Conservation (phyloP, 2,329 filamentous ascomycete species). For the Zasmidium angulare region DNA sequence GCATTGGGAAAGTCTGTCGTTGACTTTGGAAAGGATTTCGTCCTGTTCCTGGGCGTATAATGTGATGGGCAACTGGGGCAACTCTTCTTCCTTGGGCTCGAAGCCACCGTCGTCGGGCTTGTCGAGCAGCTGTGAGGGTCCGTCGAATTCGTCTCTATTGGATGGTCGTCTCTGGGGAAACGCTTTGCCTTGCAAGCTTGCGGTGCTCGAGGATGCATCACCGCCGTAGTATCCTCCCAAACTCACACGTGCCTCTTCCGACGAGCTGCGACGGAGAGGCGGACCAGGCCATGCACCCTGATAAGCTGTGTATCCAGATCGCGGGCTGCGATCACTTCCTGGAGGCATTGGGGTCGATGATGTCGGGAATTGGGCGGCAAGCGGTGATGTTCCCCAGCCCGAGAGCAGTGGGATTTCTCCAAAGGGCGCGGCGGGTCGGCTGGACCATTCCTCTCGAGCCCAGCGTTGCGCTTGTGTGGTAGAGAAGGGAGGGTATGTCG, state of each 20-base stretch:
- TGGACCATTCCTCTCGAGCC: slow-evolving; percentile 30
- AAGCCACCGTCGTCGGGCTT: slow-evolving; percentile 69
- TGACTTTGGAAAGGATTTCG: slow-evolving; percentile 74
- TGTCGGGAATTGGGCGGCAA: slow-evolving; percentile 25
- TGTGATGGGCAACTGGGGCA: slow-evolving; percentile 79
- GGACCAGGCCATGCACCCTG: slow-evolving; percentile 27
- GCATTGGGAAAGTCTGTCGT: slow-evolving; percentile 80
- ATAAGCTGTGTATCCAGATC: slow-evolving; percentile 27
- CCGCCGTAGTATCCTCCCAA: slow-evolving; percentile 24
- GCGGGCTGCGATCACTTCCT: slow-evolving; percentile 23
- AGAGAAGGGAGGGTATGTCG: slow-evolving; percentile 24
- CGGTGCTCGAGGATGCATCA: slow-evolving; percentile 23
- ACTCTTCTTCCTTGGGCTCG: slow-evolving; percentile 74
- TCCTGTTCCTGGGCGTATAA: slow-evolving; percentile 83
- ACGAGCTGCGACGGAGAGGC: slow-evolving; percentile 30
- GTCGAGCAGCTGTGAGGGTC: slow-evolving; percentile 78
- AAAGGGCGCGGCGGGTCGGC: slow-evolving; percentile 26
- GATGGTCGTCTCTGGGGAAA: slow-evolving; percentile 65
- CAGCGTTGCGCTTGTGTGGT: slow-evolving; percentile 28
- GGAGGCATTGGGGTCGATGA: slow-evolving; percentile 26
- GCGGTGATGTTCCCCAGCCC: slow-evolving; percentile 31
- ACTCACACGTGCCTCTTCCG: slow-evolving; percentile 28
- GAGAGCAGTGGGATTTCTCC: slow-evolving; percentile 25
- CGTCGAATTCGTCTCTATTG: slow-evolving; percentile 87
- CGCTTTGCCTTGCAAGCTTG: slow-evolving; percentile 27